Evolutionary conservation across 768 basidiomycete genomes (phyloP), one percentile per base, ranked within the genome.

Genomic region (Clitopilus hobsonii): DNA sequence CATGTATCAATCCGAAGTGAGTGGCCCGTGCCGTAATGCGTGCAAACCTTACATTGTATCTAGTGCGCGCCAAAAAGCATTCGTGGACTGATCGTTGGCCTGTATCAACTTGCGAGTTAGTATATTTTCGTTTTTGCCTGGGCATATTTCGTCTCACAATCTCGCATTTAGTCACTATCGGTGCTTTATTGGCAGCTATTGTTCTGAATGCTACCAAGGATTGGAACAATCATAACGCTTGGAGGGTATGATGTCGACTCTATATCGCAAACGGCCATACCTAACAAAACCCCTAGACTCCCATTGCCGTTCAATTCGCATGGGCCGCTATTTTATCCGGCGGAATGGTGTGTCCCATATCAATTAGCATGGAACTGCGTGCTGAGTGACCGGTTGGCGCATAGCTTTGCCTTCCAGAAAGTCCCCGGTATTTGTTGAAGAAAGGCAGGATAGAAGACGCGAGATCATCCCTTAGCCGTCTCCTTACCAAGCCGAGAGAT

Each of bases 391-490:
- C 1, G 3, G 3, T 45, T 7, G 18, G 5, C 55, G 54, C 38
- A 22, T 47, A 62, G 57, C 26, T 61, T 38, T 29, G 56, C 50
- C 55, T 58, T 22, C 55, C 54, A 1, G 61, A 76, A 72, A 87
- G 87, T 27, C 91, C 90, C 23, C 88, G 90, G 64, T 94, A 79
- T 78, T 77, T 87, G 38, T 76, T 94, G 70, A 87, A 86, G 75
- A 78, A 79, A 28, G 85, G 83, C 38, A 71, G 74, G 41, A 76
- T 85, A 56, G 84, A 75, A 6, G 73, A 75, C 11, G 92, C 91
- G 23, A 75, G 75, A 47, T 60, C 67, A 5, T 65, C 88, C n/a
- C 75, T 94, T 52, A 69, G 77, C 22, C 85, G 86, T 53, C 83
- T 95, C 51, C 83, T 82, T 29, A 76, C 80, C 38, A 68, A 79